phyloP scores from a whole-genome alignment of 73 alveolate species.

The Paramecium sexaurelia region DNA sequence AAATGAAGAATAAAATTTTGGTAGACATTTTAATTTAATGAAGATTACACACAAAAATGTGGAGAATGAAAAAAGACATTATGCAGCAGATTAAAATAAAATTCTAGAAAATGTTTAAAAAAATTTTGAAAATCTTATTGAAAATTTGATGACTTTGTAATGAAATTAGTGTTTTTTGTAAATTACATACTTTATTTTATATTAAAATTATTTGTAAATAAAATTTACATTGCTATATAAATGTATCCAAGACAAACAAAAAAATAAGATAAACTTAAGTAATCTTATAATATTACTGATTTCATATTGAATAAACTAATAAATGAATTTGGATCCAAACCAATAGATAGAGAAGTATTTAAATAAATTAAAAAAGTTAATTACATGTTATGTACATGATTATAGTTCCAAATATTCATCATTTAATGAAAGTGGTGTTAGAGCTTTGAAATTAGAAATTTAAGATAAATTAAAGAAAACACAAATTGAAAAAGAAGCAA shows the following conservation, averaged over 20 bases:
- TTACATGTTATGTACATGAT: neutral
- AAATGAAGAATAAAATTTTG: constrained; percentile 29
- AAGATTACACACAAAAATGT: constrained; percentile 43
- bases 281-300: neutral
- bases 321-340: neutral
- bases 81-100: neutral
- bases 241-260: neutral
- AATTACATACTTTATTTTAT: neutral
- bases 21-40: neutral
- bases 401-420: neutral
- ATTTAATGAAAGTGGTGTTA: neutral
- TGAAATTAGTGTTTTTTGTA: neutral
- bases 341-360: neutral
- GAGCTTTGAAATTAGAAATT: neutral
- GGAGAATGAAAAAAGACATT: constrained; percentile 35
- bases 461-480: neutral
- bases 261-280: neutral
- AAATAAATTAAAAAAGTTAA: neutral
- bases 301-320: neutral
- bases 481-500: neutral
- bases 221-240: neutral
- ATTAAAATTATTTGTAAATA: neutral
- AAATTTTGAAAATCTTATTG: neutral
- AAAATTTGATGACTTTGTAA: neutral
- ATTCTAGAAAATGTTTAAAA: neutral